Evolutionary conservation across 169 alveolate species (phyloP), one percentile per base, ranked within the genome.

Genomic region (Toxoplasma gondii): DNA sequence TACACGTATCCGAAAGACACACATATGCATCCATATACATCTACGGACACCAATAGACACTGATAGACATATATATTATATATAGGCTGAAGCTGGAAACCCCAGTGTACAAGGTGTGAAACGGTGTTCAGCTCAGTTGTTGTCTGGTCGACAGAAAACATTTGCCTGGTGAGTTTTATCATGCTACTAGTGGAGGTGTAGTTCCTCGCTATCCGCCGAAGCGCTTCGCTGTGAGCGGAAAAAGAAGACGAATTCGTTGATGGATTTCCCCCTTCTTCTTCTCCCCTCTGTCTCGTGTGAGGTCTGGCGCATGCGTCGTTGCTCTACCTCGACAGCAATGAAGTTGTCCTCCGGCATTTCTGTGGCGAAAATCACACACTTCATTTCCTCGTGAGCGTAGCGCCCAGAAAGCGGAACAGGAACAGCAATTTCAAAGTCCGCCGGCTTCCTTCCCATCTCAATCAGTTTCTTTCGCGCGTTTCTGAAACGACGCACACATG

Each of bases 281-380:
- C n/a, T n/a, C n/a, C n/a, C n/a, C n/a, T n/a, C n/a, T n/a, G n/a
- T n/a, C n/a, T n/a, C n/a, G n/a, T n/a, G n/a, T n/a, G n/a, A n/a
- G n/a, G n/a, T n/a, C n/a, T n/a, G n/a, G n/a, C n/a, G n/a, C n/a
- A n/a, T n/a, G n/a, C 58, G 12, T 49, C 58, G n/a, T 9, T 7
- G 81, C 49, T 43, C 45, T 4, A 88, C 93, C 93, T 93, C 88
- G 2, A 31, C 91, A 17, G 93, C 54, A 67, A 93, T 19, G 93
- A 93, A 93, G 67, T 80, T 83, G 80, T 93, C 95, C 39, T 93
- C 86, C 41, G 94, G 91, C 36, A 92, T 80, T 31, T 82, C 94
- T 0, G 94, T 92, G 10, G 91, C 94, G 38, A 92, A 82, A 53
- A 92, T 92, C 41, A 92, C 87, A 31, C 22, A 58, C 31, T 81